Percentiles rank a stretch among this genome's conserved stretches.
phyloP scores from a whole-genome alignment of 441 rosid genomes.

The Brassica hybrid region DNA sequence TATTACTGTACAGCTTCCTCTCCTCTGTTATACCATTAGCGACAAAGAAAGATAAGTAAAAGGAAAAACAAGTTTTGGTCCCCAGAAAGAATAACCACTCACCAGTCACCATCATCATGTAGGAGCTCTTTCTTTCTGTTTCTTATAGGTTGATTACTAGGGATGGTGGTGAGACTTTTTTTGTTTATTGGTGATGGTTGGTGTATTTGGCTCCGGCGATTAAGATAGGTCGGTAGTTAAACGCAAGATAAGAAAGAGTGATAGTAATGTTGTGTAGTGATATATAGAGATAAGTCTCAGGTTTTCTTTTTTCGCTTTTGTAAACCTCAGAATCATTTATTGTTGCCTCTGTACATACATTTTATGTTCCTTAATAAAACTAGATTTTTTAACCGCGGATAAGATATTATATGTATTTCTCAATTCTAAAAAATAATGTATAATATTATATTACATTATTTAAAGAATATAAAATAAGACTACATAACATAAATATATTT shows the following conservation, averaged over 20 bases:
- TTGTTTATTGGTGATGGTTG: conserved; percentile 54
- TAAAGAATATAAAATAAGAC: too few species aligned
- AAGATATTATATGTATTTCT: too few species aligned
- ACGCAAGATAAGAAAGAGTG: too few species aligned
- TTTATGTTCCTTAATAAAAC: conserved; percentile 71
- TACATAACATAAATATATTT: too few species aligned
- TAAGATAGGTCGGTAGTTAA: conserved; percentile 59
- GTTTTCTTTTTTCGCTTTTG: conserved; percentile 51
- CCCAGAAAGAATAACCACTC: conserved; percentile 50
- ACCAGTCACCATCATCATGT: conserved; percentile 14
- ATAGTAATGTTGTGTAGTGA: conserved; percentile 55
- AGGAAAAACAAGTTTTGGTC: conserved; percentile 44
- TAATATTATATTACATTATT: too few species aligned
- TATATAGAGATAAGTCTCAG: conserved; percentile 44
- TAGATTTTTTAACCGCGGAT: too few species aligned
- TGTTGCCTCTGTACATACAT: conserved; percentile 77
- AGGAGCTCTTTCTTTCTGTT: conserved; percentile 7
- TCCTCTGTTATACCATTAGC: conserved; percentile 76
- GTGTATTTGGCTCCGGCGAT: conserved; percentile 37
- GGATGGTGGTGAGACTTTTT: conserved; percentile 51
- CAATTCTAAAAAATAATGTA: too few species aligned
- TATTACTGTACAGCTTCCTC: conserved; percentile 79
- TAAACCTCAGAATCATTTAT: conserved; percentile 52
- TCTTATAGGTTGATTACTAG: conserved; percentile 53
- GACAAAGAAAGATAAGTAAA: conserved; percentile 46